phyloP scores from a whole-genome alignment of 108 stramenopile genomes.

The Cyclotella sp. region DNA sequence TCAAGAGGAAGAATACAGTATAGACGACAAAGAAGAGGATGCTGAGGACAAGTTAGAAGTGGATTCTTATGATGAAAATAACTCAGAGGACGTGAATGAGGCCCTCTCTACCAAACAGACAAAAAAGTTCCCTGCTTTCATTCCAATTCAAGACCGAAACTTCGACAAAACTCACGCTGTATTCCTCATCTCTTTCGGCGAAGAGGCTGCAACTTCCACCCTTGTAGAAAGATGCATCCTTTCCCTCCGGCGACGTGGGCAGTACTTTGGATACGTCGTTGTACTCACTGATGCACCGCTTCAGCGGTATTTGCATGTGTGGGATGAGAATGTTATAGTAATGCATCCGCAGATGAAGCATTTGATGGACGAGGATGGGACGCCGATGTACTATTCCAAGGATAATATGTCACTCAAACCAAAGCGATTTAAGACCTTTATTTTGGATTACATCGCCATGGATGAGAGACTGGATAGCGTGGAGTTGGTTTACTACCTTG shows the following conservation, averaged over 20 bases:
- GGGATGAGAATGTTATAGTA: conserved; percentile 54
- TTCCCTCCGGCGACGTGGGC: conserved; percentile 53
- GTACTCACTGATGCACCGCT: conserved; percentile 55
- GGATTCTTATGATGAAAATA: not conserved
- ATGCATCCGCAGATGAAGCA: conserved; percentile 50
- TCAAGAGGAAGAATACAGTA: conserved; percentile 7
- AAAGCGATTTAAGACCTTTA: conserved; percentile 61
- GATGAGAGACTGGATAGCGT: conserved; percentile 42
- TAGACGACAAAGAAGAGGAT: not conserved
- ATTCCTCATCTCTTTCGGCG: conserved; percentile 54
- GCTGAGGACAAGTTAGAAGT: not conserved
- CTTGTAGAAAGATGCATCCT: conserved; percentile 58
- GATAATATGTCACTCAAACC: conserved; percentile 41
- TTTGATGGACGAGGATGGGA: conserved; percentile 41
- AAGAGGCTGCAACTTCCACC: conserved; percentile 53
- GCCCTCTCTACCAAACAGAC: not conserved
- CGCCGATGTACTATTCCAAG: conserved; percentile 30
- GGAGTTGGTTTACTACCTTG: conserved; percentile 53
- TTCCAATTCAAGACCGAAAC: not conserved
- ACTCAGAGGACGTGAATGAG: not conserved
- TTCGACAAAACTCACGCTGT: conserved; percentile 41
- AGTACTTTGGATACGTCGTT: conserved; percentile 44
- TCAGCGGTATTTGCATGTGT: conserved; percentile 44
- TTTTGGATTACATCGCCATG: conserved; percentile 55
- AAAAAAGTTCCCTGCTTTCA: not conserved